These are phyloP conservation scores for Trametes punicea DNA, from an alignment of 768 basidiomycete genomes.

Conservation along the genomic window DNA sequence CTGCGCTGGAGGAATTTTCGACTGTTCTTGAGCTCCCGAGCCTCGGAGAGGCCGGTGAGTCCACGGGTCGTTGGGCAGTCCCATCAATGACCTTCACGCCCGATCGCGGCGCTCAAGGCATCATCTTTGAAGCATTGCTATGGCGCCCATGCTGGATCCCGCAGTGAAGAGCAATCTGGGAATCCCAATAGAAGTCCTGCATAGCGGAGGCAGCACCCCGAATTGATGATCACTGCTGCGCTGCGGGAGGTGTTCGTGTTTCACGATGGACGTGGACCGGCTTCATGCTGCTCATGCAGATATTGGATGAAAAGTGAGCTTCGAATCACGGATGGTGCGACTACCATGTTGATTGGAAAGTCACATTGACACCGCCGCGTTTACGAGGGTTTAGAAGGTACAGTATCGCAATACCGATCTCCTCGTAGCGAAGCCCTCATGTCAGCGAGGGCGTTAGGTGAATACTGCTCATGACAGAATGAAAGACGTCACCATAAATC, in stretches of 20 bases:
- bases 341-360: too few relatives aligned
- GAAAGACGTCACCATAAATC: neutral
- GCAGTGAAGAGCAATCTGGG: neutral
- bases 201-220: neutral
- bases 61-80: neutral
- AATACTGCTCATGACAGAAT: neutral
- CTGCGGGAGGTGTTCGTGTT: neutral
- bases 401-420: too few relatives aligned
- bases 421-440: too few relatives aligned
- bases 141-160: neutral
- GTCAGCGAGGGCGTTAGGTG: neutral
- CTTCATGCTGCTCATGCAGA: neutral
- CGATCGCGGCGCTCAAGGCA: neutral
- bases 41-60: neutral
- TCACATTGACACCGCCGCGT: too few relatives aligned
- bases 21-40: neutral
- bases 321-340: too few relatives aligned
- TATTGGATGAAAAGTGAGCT: neutral
- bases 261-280: neutral
- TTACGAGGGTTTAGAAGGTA: too few relatives aligned
- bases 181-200: neutral
- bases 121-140: neutral
- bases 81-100: neutral
- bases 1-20: neutral
- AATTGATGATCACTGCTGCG: neutral